Base-by-base conservation (phyloP, 768 basidiomycete species). In the Tephrocybe rancida region DNA sequence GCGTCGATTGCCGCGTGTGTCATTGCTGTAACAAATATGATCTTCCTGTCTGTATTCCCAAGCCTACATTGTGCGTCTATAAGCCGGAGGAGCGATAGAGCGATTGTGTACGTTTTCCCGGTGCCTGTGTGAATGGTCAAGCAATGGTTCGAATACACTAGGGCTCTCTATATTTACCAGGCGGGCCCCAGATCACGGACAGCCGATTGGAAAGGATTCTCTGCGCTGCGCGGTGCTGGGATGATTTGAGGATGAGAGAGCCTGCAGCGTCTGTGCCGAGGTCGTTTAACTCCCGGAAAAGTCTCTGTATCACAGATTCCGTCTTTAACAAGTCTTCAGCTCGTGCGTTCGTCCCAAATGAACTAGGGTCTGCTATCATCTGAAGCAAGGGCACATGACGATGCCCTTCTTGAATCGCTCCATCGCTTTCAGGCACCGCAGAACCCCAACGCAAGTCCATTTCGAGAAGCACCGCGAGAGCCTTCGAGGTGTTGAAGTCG, bases 1-100 rank as follows among this genome's bases (percentile, higher is more conserved):
- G 81, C 81, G 41, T 79, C 74, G 44, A 82, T 81, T 2, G 81
- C 80, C 3, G 79, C 79, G 57, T 82, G 77, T 0, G 81, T 81
- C 66, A 80, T 73, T 2, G 80, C 81, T 1, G 79, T 80, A 34
- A 82, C 65, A 52, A 81, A 79, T 2, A 80, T 64, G 35, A 78
- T 69, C 50, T 70, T 74, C 5, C 64, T 65, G 37, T 61, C 58
- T 13, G 52, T 64, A 16, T 66, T 65, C 27, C 63, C 65, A 10
- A 65, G 65, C 30, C 68, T 65, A 34, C 67, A 62, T 42, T 78
- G 70, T 0, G 73, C 71, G 45, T 80, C 77, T 9, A 81, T 62
- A 16, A 81, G 67, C 25, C 80, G 74, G 5, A 81, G 60, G 9
- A 81, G 63, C 2, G 77, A 78, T 7, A 80, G 59, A 2, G 80